Evolutionary conservation across 345 rosid genomes (phyloP).

Genomic region (Citrus medica): DNA sequence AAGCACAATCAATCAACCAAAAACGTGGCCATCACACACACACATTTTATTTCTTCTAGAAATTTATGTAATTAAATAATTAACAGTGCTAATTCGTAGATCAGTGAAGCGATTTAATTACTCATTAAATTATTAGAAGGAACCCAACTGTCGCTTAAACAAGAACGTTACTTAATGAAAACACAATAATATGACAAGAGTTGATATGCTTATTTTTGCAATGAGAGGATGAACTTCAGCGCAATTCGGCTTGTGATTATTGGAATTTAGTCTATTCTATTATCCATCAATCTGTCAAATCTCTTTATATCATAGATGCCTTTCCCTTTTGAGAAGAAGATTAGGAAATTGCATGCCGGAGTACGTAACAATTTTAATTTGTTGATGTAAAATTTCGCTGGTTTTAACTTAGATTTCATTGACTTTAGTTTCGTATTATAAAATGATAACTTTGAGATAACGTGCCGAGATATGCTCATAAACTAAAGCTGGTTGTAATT

Average conservation of each 20-base stretch:
- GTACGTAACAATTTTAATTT: neutral
- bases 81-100: neutral
- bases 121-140: neutral
- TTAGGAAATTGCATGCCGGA: neutral
- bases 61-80: neutral
- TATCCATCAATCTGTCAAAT: neutral
- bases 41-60: neutral
- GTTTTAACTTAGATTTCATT: neutral
- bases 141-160: slow-evolving; percentile 1
- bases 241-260: neutral
- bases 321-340: neutral
- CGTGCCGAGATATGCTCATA: neutral
- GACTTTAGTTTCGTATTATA: neutral
- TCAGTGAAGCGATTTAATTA: neutral
- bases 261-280: neutral
- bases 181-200: neutral
- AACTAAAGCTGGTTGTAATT: neutral
- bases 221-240: neutral
- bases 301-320: neutral
- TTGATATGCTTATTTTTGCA: neutral
- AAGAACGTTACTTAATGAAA: neutral
- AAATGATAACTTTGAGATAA: neutral
- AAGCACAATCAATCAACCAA: neutral
- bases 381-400: neutral
- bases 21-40: slow-evolving; percentile 10